Conservation (phyloP, 805 yeast genomes). For the Zygoascus flipseniorum region DNA sequence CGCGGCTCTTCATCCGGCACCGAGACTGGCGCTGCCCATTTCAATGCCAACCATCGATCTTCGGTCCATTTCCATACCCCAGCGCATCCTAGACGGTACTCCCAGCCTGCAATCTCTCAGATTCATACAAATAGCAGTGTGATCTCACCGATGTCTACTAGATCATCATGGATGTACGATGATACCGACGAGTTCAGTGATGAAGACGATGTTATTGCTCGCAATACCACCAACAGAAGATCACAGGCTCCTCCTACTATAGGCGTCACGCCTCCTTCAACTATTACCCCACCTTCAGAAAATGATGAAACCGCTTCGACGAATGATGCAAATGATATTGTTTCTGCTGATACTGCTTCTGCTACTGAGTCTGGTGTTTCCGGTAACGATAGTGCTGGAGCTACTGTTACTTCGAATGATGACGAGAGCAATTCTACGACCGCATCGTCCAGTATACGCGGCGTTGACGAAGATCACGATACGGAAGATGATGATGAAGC, state of each 20-base stretch:
- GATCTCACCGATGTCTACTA: neutral
- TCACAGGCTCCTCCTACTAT: neutral
- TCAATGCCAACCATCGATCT: neutral
- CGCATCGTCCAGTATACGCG: neutral
- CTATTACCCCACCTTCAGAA: neutral
- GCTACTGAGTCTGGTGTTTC: neutral
- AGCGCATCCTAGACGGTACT: constrained; percentile 1
- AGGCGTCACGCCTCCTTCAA: neutral
- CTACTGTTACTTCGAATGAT: neutral
- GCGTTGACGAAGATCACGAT: neutral
- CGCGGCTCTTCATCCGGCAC: neutral
- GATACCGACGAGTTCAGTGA: constrained; percentile 1
- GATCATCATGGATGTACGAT: constrained; percentile 1
- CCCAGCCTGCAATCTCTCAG: neutral
- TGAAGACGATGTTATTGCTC: neutral
- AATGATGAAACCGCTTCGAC: neutral
- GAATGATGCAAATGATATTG: neutral
- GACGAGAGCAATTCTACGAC: neutral
- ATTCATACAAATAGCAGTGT: neutral
- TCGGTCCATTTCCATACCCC: constrained; percentile 3
- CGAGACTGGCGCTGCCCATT: neutral
- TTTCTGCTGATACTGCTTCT: neutral
- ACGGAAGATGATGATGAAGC: constrained; percentile 11
- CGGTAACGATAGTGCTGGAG: neutral
- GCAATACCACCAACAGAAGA: neutral